Conservation (phyloP, 352 stramenopile species). For the Pythium brachiatum region DNA sequence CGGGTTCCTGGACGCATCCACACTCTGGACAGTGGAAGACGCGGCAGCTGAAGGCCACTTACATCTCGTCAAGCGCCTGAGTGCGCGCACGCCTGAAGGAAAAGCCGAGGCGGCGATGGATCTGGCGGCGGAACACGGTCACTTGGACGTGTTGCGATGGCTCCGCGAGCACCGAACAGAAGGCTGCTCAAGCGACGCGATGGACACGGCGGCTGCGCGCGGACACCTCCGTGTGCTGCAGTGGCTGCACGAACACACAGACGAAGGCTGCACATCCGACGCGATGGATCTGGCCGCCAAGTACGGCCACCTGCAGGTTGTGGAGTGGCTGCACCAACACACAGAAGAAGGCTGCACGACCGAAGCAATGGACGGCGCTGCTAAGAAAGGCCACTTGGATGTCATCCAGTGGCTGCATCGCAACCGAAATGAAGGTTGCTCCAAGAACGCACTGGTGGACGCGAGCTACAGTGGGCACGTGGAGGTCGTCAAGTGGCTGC, state of each 20-base stretch:
- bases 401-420: conserved; percentile 36
- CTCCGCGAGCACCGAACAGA: conserved; percentile 21
- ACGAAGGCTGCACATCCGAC: conserved; percentile 27
- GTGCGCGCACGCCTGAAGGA: neutral
- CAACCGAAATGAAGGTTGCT: conserved; percentile 38
- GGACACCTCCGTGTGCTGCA: conserved; percentile 18
- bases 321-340: conserved; percentile 32
- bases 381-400: conserved; percentile 25
- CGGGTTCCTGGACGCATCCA: conserved; percentile 17
- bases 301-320: conserved; percentile 26
- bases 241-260: conserved; percentile 17
- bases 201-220: conserved; percentile 15
- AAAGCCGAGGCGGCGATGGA: conserved; percentile 28
- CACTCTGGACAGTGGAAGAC: conserved; percentile 20
- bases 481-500: conserved; percentile 42
- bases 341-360: conserved; percentile 23
- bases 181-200: conserved; percentile 17
- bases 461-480: conserved; percentile 38
- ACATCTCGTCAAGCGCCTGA: conserved; percentile 19
- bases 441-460: conserved; percentile 37
- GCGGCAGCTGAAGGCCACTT: conserved; percentile 18
- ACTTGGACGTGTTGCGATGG: conserved; percentile 27
- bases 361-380: conserved; percentile 31
- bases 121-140: conserved; percentile 27
- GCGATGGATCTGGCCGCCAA: conserved; percentile 33